A percentile compares a stretch with the other conserved stretches of the same genome.
These are phyloP conservation scores for Odontarrhena argentea DNA, from an alignment of 345 rosid genomes.

Conservation along the genomic window DNA sequence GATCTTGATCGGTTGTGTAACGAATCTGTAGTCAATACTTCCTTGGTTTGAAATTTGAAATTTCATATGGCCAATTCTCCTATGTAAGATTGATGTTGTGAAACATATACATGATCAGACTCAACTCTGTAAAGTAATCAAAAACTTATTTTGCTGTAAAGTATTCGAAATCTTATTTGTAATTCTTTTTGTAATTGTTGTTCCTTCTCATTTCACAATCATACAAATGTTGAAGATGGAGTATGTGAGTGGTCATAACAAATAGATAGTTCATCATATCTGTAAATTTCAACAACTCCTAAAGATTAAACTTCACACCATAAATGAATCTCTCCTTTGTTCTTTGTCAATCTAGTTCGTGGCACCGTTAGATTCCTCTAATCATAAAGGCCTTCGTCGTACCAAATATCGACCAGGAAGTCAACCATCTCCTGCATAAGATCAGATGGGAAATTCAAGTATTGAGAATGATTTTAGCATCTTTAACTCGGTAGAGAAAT, in stretches of 20 bases:
- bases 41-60: conserved; percentile 17
- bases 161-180: conserved; percentile 15
- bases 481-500: neutral
- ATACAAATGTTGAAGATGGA: conserved; percentile 26
- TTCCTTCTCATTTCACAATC: conserved; percentile 22
- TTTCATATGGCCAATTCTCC: conserved; percentile 12
- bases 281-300: conserved; percentile 22
- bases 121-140: neutral
- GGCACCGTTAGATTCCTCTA: conserved; percentile 48
- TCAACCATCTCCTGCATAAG: conserved; percentile 88
- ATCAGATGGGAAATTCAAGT: conserved; percentile 1
- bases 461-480: conserved; percentile 18
- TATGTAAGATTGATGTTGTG: conserved; percentile 22
- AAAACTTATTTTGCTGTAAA: neutral
- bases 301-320: conserved; percentile 18
- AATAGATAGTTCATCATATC: conserved; percentile 12
- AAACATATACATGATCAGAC: conserved; percentile 23
- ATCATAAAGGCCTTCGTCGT: conserved; percentile 80
- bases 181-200: conserved; percentile 3
- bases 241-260: conserved; percentile 21
- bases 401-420: conserved; percentile 91
- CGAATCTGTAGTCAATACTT: conserved; percentile 4
- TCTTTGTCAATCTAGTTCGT: conserved; percentile 28
- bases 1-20: conserved; percentile 26
- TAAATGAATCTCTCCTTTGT: conserved; percentile 17